These are phyloP conservation scores for Stemphylium beticola DNA, from an alignment of 2,329 filamentous ascomycete species.

Conservation along the genomic window DNA sequence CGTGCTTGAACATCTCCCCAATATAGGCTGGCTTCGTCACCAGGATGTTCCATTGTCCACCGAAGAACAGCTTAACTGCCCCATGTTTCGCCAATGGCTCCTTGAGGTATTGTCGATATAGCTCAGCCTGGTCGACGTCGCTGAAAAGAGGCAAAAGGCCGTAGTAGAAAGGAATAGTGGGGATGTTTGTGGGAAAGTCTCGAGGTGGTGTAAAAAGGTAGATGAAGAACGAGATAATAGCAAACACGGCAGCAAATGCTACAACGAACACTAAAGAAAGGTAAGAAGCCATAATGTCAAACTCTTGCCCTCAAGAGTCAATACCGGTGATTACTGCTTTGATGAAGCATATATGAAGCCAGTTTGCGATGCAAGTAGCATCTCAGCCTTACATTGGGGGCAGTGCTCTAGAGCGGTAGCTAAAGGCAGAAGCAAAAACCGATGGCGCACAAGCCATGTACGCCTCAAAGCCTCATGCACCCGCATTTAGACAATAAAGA, in stretches of 20 bases:
- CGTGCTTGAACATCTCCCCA: slow-evolving; percentile 46
- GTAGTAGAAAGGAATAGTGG: slow-evolving; percentile 54
- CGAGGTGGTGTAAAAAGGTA: slow-evolving; percentile 35
- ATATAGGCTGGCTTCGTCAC: slow-evolving; percentile 55
- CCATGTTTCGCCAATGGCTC: slow-evolving; percentile 50
- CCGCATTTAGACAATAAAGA: slow-evolving; percentile 31
- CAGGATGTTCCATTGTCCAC: slow-evolving; percentile 57
- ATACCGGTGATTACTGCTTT: slow-evolving; percentile 7
- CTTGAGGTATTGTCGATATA: slow-evolving; percentile 51
- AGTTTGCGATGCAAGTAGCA: slow-evolving; percentile 3
- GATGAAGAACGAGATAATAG: slow-evolving; percentile 28
- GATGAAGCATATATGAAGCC: slow-evolving; percentile 24
- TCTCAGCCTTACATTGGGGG: slow-evolving; percentile 19
- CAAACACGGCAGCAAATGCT: slow-evolving; percentile 24
- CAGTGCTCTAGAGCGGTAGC: slow-evolving; percentile 13
- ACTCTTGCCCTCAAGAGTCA: neutral
- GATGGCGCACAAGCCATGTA: slow-evolving; percentile 10
- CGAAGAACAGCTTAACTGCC: slow-evolving; percentile 59
- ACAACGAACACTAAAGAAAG: slow-evolving; percentile 31
- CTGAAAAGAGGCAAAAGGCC: slow-evolving; percentile 52
- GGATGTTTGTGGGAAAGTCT: slow-evolving; percentile 47
- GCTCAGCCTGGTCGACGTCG: slow-evolving; percentile 53
- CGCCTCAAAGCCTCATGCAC: slow-evolving; percentile 11
- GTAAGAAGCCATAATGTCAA: slow-evolving; percentile 29
- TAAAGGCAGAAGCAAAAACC: slow-evolving; percentile 15